A percentile compares a stretch with the other conserved stretches of the same genome.
Conservation (phyloP, 768 basidiomycete genomes). For the Mycena belliarum region DNA sequence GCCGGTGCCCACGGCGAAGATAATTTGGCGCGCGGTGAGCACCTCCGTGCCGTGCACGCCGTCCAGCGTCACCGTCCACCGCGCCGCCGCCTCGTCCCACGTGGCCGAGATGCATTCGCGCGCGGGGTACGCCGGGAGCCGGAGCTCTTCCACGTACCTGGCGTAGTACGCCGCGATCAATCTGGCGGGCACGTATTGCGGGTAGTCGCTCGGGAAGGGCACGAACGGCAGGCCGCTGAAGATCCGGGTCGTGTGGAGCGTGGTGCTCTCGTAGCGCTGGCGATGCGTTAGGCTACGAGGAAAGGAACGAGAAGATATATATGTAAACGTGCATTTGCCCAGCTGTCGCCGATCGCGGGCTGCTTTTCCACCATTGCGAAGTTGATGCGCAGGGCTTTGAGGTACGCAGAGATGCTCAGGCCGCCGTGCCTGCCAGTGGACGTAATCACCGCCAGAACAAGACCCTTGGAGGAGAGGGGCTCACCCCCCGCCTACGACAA, state of each 20-base stretch:
- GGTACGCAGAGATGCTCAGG: conserved; percentile 23
- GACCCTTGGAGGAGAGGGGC: no score
- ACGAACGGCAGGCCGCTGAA: conserved; percentile 25
- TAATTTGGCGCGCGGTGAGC: conserved; percentile 27
- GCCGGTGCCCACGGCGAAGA: conserved; percentile 26
- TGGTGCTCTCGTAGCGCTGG: conserved; percentile 21
- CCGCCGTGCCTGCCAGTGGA: conserved; percentile 27
- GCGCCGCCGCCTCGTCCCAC: conserved; percentile 23
- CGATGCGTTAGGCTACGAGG: background rate
- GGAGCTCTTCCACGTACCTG: conserved; percentile 11
- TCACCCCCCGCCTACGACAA: conserved; percentile 44
- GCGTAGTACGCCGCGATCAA: conserved; percentile 18
- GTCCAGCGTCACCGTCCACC: conserved; percentile 31
- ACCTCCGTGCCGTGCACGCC: conserved; percentile 24
- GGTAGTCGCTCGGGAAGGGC: conserved; percentile 17
- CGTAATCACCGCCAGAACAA: no score
- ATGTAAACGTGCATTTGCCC: conserved; percentile 39
- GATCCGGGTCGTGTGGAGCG: conserved; percentile 29
- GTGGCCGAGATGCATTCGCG: conserved; percentile 22
- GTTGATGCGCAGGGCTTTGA: conserved; percentile 46
- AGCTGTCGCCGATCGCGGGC: conserved; percentile 41
- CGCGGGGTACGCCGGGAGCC: conserved; percentile 11
- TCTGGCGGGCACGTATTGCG: conserved; percentile 17
- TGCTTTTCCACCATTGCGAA: conserved; percentile 51
- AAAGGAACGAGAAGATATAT: background rate